Conservation (phyloP, 495 filamentous ascomycete genomes). For the Neurospora sp. region DNA sequence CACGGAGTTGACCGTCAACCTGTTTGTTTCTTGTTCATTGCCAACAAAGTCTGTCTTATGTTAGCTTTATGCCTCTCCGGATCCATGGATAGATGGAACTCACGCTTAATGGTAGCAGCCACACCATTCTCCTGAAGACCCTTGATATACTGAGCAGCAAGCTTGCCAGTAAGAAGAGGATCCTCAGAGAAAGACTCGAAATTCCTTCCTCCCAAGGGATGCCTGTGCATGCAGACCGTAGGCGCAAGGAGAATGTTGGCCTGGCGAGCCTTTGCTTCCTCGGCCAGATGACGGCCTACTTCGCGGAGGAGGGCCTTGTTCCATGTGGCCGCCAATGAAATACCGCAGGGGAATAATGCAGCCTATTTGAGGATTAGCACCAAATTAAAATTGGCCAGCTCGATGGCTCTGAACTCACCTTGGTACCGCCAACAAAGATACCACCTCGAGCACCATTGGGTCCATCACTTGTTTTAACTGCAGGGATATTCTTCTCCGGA, state of each 20-base stretch:
- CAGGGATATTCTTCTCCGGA: constrained; percentile 56
- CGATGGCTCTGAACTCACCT: constrained; percentile 26
- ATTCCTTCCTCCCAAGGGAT: constrained; percentile 71
- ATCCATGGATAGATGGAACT: constrained; percentile 1
- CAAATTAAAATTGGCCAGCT: constrained; percentile 26
- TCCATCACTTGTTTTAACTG: constrained; percentile 65
- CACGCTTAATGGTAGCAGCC: constrained; percentile 69
- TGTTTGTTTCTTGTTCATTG: constrained; percentile 77
- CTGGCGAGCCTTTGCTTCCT: constrained; percentile 63
- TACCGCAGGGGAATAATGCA: constrained; percentile 63
- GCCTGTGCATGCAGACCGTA: constrained; percentile 74
- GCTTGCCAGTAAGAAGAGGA: constrained; percentile 63
- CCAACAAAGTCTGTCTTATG: constrained; percentile 54
- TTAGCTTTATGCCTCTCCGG: constrained; percentile 11
- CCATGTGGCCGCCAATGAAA: constrained; percentile 73
- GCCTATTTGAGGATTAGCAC: constrained; percentile 41
- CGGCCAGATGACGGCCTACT: constrained; percentile 61
- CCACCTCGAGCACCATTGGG: constrained; percentile 72
- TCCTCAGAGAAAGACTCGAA: constrained; percentile 88
- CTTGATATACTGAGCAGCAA: constrained; percentile 62
- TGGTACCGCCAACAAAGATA: constrained; percentile 53
- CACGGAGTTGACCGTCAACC: constrained; percentile 60
- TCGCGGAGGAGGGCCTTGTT: constrained; percentile 56
- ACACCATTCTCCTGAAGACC: constrained; percentile 68
- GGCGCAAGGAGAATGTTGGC: constrained; percentile 68